Evolutionary conservation across 2,329 filamentous ascomycete genomes (phyloP).

Genomic region (Akanthomyces dipterigenus): DNA sequence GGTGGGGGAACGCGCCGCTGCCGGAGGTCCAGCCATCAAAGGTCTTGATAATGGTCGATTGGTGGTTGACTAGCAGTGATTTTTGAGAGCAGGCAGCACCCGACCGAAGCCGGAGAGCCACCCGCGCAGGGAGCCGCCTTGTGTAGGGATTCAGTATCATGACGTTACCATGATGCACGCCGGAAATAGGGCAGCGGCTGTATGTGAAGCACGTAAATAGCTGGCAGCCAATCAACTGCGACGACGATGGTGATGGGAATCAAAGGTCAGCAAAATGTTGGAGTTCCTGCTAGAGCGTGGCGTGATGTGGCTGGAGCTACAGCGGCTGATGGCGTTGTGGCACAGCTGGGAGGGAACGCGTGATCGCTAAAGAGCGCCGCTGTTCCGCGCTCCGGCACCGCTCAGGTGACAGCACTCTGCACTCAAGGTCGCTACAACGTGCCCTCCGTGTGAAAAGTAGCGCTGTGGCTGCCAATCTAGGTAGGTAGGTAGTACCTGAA

Average conservation of each 20-base stretch:
- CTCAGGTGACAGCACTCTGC: conserved; percentile 9
- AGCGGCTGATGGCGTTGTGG: not conserved
- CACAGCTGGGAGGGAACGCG: not conserved
- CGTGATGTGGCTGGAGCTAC: not conserved
- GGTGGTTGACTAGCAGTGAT: not conserved
- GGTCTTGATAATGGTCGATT: not conserved
- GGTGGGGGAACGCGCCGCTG: not conserved
- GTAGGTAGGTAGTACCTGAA: no score
- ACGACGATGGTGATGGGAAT: not conserved
- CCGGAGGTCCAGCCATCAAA: no score
- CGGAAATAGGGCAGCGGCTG: not conserved
- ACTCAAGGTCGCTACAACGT: not conserved
- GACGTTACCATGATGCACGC: not conserved
- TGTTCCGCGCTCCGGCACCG: conserved; percentile 3
- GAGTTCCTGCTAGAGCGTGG: not conserved
- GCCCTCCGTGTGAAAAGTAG: not conserved
- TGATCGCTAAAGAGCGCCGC: conserved; percentile 6
- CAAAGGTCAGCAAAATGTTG: not conserved
- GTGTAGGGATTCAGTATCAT: not conserved
- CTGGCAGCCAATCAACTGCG: not conserved
- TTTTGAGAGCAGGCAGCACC: not conserved
- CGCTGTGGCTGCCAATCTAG: no score
- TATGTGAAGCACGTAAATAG: not conserved
- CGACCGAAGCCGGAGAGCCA: not conserved
- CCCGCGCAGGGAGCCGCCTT: not conserved